A percentile compares a stretch with the other conserved stretches of the same genome.
Conservation (phyloP, 768 basidiomycete genomes). For the Pleurotus eryngii region DNA sequence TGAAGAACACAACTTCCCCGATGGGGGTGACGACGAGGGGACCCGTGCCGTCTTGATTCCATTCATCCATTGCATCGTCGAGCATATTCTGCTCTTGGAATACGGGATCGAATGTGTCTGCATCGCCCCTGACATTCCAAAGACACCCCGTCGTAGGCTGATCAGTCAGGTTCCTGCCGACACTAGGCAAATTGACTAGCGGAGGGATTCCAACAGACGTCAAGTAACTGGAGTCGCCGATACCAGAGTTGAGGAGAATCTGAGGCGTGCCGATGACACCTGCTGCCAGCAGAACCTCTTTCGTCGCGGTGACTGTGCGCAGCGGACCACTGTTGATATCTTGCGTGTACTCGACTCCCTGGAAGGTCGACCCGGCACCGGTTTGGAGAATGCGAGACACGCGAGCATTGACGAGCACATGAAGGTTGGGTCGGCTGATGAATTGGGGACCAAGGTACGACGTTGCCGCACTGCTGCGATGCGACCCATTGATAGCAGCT, state of each 20-base stretch:
- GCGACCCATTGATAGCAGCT: constrained; percentile 14
- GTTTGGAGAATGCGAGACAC: constrained; percentile 12
- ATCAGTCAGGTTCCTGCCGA: constrained; percentile 25
- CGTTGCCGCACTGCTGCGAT: constrained; percentile 20
- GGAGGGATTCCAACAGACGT: constrained; percentile 10
- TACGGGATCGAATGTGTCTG: constrained; percentile 12
- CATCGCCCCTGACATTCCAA: constrained; percentile 9
- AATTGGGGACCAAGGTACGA: constrained; percentile 22
- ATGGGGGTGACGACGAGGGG: constrained; percentile 9
- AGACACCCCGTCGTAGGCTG: constrained; percentile 9
- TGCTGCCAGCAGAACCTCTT: constrained; percentile 28
- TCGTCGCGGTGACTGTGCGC: background rate
- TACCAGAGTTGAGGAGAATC: constrained; percentile 21
- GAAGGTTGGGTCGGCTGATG: constrained; percentile 21
- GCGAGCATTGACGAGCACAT: constrained; percentile 17
- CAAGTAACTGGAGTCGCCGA: constrained; percentile 16
- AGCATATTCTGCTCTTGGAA: constrained; percentile 10
- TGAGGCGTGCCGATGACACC: constrained; percentile 25
- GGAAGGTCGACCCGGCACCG: constrained; percentile 8
- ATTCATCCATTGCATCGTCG: constrained; percentile 15
- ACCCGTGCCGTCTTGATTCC: constrained; percentile 15
- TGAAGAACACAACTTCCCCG: constrained; percentile 6
- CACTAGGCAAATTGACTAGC: constrained; percentile 17
- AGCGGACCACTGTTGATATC: constrained; percentile 1
- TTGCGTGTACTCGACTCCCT: constrained; percentile 17